phyloP scores from a whole-genome alignment of 2,329 filamentous ascomycete species.

The Sphaerostilbella broomeana region DNA sequence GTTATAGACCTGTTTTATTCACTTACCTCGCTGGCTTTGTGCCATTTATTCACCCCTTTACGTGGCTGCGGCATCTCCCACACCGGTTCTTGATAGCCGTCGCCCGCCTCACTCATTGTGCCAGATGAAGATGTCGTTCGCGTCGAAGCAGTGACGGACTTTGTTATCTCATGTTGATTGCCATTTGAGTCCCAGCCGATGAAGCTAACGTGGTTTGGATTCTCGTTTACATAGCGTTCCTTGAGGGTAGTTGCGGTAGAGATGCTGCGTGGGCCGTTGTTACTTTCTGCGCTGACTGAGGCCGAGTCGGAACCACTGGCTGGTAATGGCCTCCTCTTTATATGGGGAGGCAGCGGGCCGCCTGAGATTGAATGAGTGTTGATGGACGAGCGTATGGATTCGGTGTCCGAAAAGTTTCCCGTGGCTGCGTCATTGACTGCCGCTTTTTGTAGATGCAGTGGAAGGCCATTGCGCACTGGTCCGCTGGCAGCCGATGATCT shows the following conservation, averaged over 20 bases:
- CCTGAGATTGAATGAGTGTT: no score
- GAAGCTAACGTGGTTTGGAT: constrained; percentile 11
- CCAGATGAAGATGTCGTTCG: constrained; percentile 11
- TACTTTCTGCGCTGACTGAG: background rate
- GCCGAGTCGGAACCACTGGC: background rate
- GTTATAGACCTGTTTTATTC: no score
- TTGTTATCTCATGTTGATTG: constrained; percentile 16
- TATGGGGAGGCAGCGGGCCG: constrained; percentile 12
- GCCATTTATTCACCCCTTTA: constrained; percentile 19
- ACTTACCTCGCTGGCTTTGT: constrained; percentile 14
- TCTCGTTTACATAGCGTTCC: constrained; percentile 13
- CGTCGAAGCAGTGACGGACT: constrained; percentile 20
- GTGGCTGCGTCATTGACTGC: no score
- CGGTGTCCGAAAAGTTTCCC: no score
- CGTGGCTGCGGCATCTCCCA: background rate
- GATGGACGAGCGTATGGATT: no score
- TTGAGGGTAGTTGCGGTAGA: constrained; percentile 28
- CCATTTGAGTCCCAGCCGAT: constrained; percentile 29
- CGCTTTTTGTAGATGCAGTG: constrained; percentile 4
- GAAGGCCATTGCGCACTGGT: background rate
- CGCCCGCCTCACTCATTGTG: background rate
- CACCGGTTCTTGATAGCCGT: background rate
- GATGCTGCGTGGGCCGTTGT: constrained; percentile 14
- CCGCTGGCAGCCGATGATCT: background rate
- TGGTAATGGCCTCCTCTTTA: no score